These are phyloP conservation scores for Suhomyces tanzawaensis DNA, from an alignment of 805 yeast genomes.

Conservation along the genomic window DNA sequence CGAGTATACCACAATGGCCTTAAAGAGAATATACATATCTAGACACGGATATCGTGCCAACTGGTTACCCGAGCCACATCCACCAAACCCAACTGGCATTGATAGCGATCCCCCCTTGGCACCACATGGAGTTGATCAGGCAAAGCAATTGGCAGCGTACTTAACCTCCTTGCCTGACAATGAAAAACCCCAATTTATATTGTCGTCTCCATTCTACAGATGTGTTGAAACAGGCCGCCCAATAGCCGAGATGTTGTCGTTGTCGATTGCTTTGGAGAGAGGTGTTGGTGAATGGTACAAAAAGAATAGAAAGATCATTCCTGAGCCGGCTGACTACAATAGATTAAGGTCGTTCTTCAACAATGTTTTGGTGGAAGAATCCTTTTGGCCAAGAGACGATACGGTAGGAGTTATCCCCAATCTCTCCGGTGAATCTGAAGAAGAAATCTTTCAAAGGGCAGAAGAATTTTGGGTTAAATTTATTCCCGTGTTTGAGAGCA, in stretches of 20 bases:
- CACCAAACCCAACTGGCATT: slow-evolving; percentile 82
- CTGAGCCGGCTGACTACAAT: slow-evolving; percentile 60
- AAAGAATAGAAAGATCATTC: slow-evolving; percentile 63
- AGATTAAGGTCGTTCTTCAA: slow-evolving; percentile 52
- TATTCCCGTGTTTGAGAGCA: slow-evolving; percentile 53
- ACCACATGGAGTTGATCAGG: slow-evolving; percentile 84
- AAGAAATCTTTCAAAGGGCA: slow-evolving; percentile 66
- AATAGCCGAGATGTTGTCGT: slow-evolving; percentile 53
- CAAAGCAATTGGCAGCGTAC: slow-evolving; percentile 69
- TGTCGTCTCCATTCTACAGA: slow-evolving; percentile 84
- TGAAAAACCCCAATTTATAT: slow-evolving; percentile 67
- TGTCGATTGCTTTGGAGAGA: slow-evolving; percentile 65
- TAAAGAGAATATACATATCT: slow-evolving; percentile 64
- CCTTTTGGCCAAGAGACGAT: slow-evolving; percentile 47
- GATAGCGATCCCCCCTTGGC: slow-evolving; percentile 89
- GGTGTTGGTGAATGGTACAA: slow-evolving; percentile 94
- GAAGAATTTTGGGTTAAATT: slow-evolving; percentile 52
- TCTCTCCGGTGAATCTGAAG: slow-evolving; percentile 68
- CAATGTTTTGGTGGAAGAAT: slow-evolving; percentile 27
- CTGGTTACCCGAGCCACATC: slow-evolving; percentile 74
- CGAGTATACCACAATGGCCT: too few species aligned
- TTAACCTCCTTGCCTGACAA: slow-evolving; percentile 39
- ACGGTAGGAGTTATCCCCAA: slow-evolving; percentile 60
- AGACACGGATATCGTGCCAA: slow-evolving; percentile 91
- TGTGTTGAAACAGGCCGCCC: slow-evolving; percentile 83